Percentiles rank a stretch among this genome's conserved stretches.
Evolutionary conservation across 2,329 filamentous ascomycete species (phyloP).

Genomic region (Phoma herbarum): DNA sequence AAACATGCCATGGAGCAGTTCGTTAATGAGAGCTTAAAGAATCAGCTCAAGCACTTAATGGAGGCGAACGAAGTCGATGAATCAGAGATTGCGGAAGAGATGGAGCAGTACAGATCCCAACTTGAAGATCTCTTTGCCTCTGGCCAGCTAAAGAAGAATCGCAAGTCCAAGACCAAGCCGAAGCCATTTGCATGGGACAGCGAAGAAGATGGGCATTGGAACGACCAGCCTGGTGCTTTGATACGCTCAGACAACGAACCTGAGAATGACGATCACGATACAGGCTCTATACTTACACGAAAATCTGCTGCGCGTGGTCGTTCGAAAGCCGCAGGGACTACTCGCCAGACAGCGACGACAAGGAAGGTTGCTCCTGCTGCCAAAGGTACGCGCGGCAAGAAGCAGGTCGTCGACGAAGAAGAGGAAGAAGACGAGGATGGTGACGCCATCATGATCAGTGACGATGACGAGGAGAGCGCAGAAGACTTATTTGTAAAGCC

Average conservation of each 20-base stretch:
- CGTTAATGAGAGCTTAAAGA: slow-evolving; percentile 54
- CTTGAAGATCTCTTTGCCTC: slow-evolving; percentile 76
- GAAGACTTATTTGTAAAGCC: slow-evolving; percentile 54
- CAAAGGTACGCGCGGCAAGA: slow-evolving; percentile 52
- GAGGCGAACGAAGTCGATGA: slow-evolving; percentile 70
- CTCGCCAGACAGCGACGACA: slow-evolving; percentile 34
- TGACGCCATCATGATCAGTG: slow-evolving; percentile 56
- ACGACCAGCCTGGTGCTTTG: slow-evolving; percentile 75
- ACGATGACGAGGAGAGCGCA: slow-evolving; percentile 59
- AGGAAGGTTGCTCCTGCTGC: slow-evolving; percentile 50
- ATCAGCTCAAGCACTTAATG: slow-evolving; percentile 56
- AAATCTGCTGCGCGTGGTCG: slow-evolving; percentile 57
- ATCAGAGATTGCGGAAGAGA: slow-evolving; percentile 74
- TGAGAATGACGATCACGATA: slow-evolving; percentile 52
- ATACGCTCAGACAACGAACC: slow-evolving; percentile 62
- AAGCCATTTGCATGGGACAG: slow-evolving; percentile 86
- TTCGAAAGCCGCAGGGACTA: slow-evolving; percentile 53
- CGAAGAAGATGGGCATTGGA: slow-evolving; percentile 89
- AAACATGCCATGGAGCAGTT: slow-evolving; percentile 79
- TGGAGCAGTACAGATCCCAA: slow-evolving; percentile 74
- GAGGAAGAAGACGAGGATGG: slow-evolving; percentile 53
- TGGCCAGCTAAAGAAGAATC: slow-evolving; percentile 66
- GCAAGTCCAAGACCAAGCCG: slow-evolving; percentile 71
- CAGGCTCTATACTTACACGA: slow-evolving; percentile 45
- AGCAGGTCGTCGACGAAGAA: slow-evolving; percentile 53